These are phyloP conservation scores for Erysimum cheiri DNA, from an alignment of 441 rosid genomes.

Conservation along the genomic window DNA sequence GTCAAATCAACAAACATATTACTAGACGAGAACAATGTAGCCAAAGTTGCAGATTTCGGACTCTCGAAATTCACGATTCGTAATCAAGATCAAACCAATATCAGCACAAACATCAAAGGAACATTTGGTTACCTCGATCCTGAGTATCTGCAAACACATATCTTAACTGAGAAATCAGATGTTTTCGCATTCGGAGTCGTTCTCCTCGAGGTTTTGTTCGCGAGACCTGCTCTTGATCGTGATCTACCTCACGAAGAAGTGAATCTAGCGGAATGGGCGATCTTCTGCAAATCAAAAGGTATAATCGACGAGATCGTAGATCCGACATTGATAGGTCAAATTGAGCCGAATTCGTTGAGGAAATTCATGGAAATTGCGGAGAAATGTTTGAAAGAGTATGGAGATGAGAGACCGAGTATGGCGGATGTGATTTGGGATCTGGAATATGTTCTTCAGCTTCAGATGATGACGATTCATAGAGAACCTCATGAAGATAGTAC, in stretches of 20 bases:
- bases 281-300: slow-evolving; percentile 47
- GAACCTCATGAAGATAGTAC: slow-evolving; percentile 47
- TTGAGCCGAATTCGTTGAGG: slow-evolving; percentile 49
- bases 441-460: slow-evolving; percentile 51
- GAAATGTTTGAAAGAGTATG: slow-evolving; percentile 51
- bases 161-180: slow-evolving; percentile 51
- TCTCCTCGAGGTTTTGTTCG: slow-evolving; percentile 52
- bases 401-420: slow-evolving; percentile 56
- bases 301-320: slow-evolving; percentile 51
- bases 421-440: slow-evolving; percentile 53
- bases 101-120: slow-evolving; percentile 47
- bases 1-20: slow-evolving; percentile 53
- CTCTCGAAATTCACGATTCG: slow-evolving; percentile 44
- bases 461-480: slow-evolving; percentile 37
- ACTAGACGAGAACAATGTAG: slow-evolving; percentile 47
- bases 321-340: slow-evolving; percentile 43
- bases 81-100: slow-evolving; percentile 38
- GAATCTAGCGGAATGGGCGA: slow-evolving; percentile 64
- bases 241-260: slow-evolving; percentile 35
- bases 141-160: slow-evolving; percentile 42
- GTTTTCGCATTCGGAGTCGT: slow-evolving; percentile 56
- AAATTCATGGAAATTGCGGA: slow-evolving; percentile 54
- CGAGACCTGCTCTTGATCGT: slow-evolving; percentile 46
- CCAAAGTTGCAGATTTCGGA: slow-evolving; percentile 55
- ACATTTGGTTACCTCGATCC: slow-evolving; percentile 60